Base-by-base conservation (phyloP, 768 basidiomycete species). In the Cystofilobasidium macerans region DNA sequence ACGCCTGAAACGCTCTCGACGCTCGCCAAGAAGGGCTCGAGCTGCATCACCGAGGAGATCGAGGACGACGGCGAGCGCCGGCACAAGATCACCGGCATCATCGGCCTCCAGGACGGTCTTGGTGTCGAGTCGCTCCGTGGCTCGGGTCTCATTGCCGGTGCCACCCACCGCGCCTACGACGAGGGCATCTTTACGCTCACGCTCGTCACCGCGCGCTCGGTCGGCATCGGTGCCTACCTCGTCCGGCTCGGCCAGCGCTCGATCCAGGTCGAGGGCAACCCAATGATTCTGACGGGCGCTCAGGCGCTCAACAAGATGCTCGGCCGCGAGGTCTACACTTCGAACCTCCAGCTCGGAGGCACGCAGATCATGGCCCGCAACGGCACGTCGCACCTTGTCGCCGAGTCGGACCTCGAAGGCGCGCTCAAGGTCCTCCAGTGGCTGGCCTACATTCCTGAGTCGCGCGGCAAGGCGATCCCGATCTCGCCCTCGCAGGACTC, bases 331-430 rank as follows among this genome's bases (percentile, higher is more conserved):
- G 95, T 99, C 54, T 98, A 99, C 76, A 97, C 95, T 12, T 95
- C 92, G 62, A 98, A 98, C 77, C 77, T 99, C 71, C 95, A 98
- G 76, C 88, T 99, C 67, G 95, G 95, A 69, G 95, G 95, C 62
- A 98, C 95, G n/a, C 95, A 99, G 74, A 98, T 99, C 80, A 98
- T 99, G 95, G 88, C 91, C 84, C 97, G 97, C 84, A 99, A 99
- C 74, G 95, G 95, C 78, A 89, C 98, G 63, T 95, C 94, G 6
- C 95, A 99, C 75, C 79, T 98, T 66, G 93, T 90, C 4, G 93
- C 95, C 38, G 84, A 84, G 72, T 97, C 91, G 75, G 95, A 99
- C 75, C 79, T 99, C 38, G 89, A 98, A 76, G 95, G 95, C 66
- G 91, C 93, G 20, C 85, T 86, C 30, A 87, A 92, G 67, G 97